Base-by-base conservation (phyloP, 1,284 basidiomycete species). In the Cutaneotrichosporon curvatum region DNA sequence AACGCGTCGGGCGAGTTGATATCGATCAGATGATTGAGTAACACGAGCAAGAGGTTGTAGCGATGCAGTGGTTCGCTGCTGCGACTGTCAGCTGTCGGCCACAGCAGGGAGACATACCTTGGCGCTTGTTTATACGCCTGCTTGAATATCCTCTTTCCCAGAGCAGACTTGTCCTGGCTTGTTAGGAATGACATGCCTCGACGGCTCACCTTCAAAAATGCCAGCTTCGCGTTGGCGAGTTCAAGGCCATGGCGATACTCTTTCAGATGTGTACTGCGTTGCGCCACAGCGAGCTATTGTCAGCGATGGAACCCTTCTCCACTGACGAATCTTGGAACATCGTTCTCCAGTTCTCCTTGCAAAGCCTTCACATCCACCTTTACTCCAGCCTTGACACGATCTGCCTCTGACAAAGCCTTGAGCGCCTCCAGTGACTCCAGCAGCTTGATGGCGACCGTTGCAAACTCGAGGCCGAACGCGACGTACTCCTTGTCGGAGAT, bases 401-500 rank as follows among this genome's bases (percentile, higher is more conserved):
- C 30, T 4, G 40, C 39, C 14, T 18, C 23, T 21, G 15, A 14
- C 30, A 35, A 50, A 34, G 25, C 12, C 31, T 30, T 45, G 30
- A 57, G 50, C 43, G 18, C 37, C 40, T 43, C 51, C 16, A 30
- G 28, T 4, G 47, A 41, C 16, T 37, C 19, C 28, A 56, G 48
- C 9, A 64, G 50, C 52, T 69, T 65, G 22, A 62, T 31, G 2
- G 60, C 64, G 2, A 68, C 55, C 0, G 47, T 33, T 0, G 53
- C 62, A 37, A 62, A 63, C 41, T 68, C 63, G 19, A 56, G 33
- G 4, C 58, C 58, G 28, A 66, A 66, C 3, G 59, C 60, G 4
- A 57, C 63, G n/a, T 44, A 43, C 37, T 70, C 66, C 34, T 38
- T 40, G 37, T 66, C 59, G 1, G 60, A 60, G 10, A 67, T 40